These are phyloP conservation scores for Fusarium sp. DNA, from an alignment of 2,329 filamentous ascomycete species.

Conservation along the genomic window DNA sequence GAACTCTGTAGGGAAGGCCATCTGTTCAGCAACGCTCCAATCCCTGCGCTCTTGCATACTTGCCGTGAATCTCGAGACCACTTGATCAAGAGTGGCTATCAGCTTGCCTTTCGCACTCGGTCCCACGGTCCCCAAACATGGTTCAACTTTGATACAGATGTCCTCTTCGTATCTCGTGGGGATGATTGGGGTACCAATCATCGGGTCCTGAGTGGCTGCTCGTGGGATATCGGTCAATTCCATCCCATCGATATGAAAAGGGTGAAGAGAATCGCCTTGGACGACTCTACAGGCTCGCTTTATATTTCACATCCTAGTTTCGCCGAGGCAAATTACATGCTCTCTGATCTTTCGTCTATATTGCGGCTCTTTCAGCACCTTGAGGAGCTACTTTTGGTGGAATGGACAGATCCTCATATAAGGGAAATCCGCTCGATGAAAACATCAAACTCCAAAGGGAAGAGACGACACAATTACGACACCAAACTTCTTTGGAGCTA, in stretches of 20 bases:
- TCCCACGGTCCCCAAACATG: background rate
- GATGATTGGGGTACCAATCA: background rate
- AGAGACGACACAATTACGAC: background rate
- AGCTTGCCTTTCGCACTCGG: background rate
- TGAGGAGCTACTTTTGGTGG: background rate
- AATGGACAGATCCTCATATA: background rate
- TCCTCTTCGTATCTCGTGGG: fast-evolving
- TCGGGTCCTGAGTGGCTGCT: background rate
- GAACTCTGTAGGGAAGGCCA: background rate
- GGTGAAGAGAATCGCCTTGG: background rate
- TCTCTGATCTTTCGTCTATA: background rate
- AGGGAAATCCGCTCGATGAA: background rate
- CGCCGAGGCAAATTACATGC: fast-evolving
- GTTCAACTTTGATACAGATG: background rate
- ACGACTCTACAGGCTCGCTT: background rate
- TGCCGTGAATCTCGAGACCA: background rate
- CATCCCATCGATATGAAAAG: background rate
- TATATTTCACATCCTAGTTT: background rate
- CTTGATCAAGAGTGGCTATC: background rate
- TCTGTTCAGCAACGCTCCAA: background rate
- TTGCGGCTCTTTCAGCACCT: background rate
- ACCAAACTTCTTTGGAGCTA: background rate
- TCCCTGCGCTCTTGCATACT: background rate
- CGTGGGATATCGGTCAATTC: background rate
- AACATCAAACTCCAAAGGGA: background rate